Conservation (phyloP, 2,329 filamentous ascomycete species). For the Diaporthe longicolla region DNA sequence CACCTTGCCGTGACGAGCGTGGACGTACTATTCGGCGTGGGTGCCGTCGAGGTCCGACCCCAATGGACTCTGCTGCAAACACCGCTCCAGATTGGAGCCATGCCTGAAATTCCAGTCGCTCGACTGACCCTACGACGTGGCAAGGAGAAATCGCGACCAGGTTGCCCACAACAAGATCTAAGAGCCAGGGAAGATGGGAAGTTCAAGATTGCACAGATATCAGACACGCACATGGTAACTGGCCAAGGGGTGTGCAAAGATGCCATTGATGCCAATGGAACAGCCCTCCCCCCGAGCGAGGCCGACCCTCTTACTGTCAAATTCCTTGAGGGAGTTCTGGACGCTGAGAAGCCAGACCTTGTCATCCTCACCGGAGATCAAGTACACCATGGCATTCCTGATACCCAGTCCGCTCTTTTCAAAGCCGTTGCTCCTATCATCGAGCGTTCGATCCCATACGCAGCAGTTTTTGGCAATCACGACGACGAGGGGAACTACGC, state of each 20-base stretch:
- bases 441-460: constrained; percentile 76
- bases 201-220: constrained; percentile 81
- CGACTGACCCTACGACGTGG: constrained; percentile 53
- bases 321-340: constrained; percentile 75
- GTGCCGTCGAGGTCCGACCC: constrained; percentile 52
- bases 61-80: constrained; percentile 52
- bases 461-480: constrained; percentile 81
- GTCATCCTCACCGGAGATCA: constrained; percentile 80
- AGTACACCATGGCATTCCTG: constrained; percentile 57
- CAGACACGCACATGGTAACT: constrained; percentile 55
- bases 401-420: constrained; percentile 57
- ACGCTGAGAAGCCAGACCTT: constrained; percentile 78
- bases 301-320: constrained; percentile 78
- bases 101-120: constrained; percentile 52
- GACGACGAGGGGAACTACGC: constrained; percentile 73
- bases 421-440: constrained; percentile 77
- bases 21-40: constrained; percentile 75
- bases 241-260: constrained; percentile 50
- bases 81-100: constrained; percentile 53
- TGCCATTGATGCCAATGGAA: constrained; percentile 52
- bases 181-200: constrained; percentile 76
- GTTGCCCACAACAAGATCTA: constrained; percentile 46
- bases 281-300: constrained; percentile 63
- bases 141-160: constrained; percentile 43
- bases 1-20: constrained; percentile 71